Percentiles rank a stretch among this genome's conserved stretches.
Conservation (phyloP, 164 flowering plant species). For the Stephania japonica region DNA sequence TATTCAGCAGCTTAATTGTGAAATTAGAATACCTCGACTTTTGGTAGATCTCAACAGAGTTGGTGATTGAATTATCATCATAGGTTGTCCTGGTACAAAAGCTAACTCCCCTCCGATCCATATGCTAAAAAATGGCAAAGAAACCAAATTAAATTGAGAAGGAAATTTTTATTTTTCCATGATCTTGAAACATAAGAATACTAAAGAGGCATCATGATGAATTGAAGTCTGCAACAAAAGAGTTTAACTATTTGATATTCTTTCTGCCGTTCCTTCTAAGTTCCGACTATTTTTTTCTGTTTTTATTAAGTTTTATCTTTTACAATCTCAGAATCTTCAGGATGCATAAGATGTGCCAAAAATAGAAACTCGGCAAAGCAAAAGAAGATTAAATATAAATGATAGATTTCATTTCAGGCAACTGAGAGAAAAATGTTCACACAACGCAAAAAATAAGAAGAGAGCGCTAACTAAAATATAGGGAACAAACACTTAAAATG, state of each 20-base stretch:
- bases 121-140: constrained; percentile 29
- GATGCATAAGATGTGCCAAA: not conserved
- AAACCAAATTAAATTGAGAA: not conserved
- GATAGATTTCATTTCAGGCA: not conserved
- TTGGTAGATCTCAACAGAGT: constrained; percentile 65
- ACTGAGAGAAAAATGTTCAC: too few species aligned
- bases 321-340: not conserved
- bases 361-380: not conserved
- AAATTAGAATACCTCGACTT: constrained; percentile 35
- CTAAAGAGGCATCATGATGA: not conserved
- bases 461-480: too few species aligned
- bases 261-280: not conserved
- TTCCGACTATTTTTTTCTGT: not conserved
- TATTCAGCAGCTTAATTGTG: not conserved
- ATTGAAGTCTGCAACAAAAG: not conserved
- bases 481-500: not conserved
- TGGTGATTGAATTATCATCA: constrained; percentile 65
- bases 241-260: not conserved
- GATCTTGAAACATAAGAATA: not conserved
- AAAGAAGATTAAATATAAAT: not conserved
- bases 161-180: not conserved
- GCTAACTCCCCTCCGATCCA: constrained; percentile 56
- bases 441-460: too few species aligned
- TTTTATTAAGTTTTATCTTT: not conserved
- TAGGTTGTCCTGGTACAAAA: constrained; percentile 57